Evolutionary conservation across 2,329 filamentous ascomycete species (phyloP), one percentile per base, ranked within the genome.

Genomic region (Lachnellula willkommii): DNA sequence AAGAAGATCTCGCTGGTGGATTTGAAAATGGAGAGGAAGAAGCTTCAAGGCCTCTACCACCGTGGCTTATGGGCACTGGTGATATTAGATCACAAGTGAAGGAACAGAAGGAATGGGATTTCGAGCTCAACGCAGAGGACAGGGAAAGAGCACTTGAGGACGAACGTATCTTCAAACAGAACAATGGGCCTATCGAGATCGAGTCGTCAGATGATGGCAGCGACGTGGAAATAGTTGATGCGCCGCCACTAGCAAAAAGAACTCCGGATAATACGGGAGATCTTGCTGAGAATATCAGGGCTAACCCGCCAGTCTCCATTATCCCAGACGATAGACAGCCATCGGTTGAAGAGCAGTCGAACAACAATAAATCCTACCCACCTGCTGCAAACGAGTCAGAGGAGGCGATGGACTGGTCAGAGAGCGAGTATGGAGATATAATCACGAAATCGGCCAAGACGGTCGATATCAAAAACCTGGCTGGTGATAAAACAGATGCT

Each of bases 21-120:
- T 76, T 75, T 53, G 59, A 72, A 24, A 64, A 63, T 8, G 64
- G 74, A 6, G 54, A 69, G 12, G 64, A 71, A 47, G 61, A 69
- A 28, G 54, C 59, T 4, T 65, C 69, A 6, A 70, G 71, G n/a
- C 85, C 86, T 0, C 68, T 93, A 7, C 89, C 89, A 1, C 89
- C 89, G 0, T 94, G 89, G 89, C 80, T 94, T 66, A 73, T 75
- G 2, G 80, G 84, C 3, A 71, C 75, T 59, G 72, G 83, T 5
- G 88, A 91, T 56, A 83, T 92, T 35, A 78, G 87, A 58, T 79
- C 85, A 50, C 78, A 79, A 26, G 71, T 84, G 58, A 81, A 79
- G 63, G 79, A 82, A 55, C 81, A 84, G 71, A 79, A 73, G 61
- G 80, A 73, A 64, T 76, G 70, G 48, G 81, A 86, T 49, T 72